Evolutionary conservation across 768 basidiomycete genomes (phyloP), one percentile per base, ranked within the genome.

Genomic region (Pleurotus tuber-regium): DNA sequence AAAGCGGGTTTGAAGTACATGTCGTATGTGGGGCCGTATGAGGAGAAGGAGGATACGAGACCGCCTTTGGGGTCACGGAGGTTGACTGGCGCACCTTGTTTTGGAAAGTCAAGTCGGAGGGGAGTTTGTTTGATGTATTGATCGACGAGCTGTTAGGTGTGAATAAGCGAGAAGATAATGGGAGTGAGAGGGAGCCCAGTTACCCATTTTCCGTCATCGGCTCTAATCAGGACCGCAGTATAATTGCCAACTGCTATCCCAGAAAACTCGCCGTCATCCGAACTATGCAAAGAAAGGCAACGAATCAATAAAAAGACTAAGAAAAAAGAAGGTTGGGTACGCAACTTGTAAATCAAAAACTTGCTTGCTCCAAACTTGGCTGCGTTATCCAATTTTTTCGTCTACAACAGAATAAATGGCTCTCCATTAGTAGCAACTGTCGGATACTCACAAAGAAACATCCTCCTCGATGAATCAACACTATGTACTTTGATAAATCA

Each of bases 401-500:
- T 69, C 77, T 79, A 18, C 7, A 39, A 50, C n/a, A 12, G 28
- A n/a, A 41, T 35, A 29, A 24, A 2, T 1, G 30, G 30, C 19
- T 28, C 16, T 12, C 36, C 2, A 4, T 26, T 43, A 6, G 12
- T 9, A 7, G 47, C 18, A 10, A 28, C 28, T 71, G 14, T 14
- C 14, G 12, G 48, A 14, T 8, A 52, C 65, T 58, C 43, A 81
- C 77, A 47, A 83, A 79, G 1, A 76, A 65, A 61, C 86, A 87
- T 2, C 70, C 74, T 1, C 85, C 86, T 24, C 82, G 71, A 21
- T 79, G 76, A 31, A 87, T 71, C 21, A 89, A 61, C 8, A 80
- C 76, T 11, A 87, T 60, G 51, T 74, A 79, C 11, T 63, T 60
- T 1, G 76, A 74, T 2, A 88, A 69, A 61, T 87, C 77, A 3